Percentiles rank a stretch among this genome's conserved stretches.
These are phyloP conservation scores for Biscogniauxia sp. DNA, from an alignment of 2,329 filamentous ascomycete genomes.

Conservation along the genomic window DNA sequence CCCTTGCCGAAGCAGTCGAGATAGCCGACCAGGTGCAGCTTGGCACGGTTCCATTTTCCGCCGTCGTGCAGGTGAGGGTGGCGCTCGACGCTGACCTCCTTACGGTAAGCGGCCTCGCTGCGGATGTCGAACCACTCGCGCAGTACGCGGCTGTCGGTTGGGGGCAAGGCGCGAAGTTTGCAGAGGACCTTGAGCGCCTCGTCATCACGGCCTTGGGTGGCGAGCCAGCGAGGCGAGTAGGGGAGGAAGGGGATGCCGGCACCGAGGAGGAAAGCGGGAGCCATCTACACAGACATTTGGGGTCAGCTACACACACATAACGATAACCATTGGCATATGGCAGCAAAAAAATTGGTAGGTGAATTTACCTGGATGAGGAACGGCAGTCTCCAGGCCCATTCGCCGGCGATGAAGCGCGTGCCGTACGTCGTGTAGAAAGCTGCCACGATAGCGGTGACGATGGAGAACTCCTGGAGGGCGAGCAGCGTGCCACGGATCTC, in stretches of 20 bases:
- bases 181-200: slow-evolving; percentile 47
- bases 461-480: slow-evolving; percentile 25
- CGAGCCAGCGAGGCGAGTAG: slow-evolving; percentile 55
- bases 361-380: slow-evolving; percentile 12
- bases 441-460: slow-evolving; percentile 29
- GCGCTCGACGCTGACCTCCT: slow-evolving; percentile 37
- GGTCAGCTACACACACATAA: no score
- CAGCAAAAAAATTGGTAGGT: background rate
- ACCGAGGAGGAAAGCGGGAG: slow-evolving; percentile 28
- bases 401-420: slow-evolving; percentile 36
- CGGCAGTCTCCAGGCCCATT: slow-evolving; percentile 33
- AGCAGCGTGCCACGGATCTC: slow-evolving; percentile 18
- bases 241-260: slow-evolving; percentile 42
- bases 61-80: slow-evolving; percentile 34
- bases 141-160: slow-evolving; percentile 47
- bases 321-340: no score
- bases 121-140: slow-evolving; percentile 50
- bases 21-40: slow-evolving; percentile 48
- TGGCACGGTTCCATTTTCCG: slow-evolving; percentile 33
- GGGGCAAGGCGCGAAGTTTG: slow-evolving; percentile 47
- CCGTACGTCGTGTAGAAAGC: slow-evolving; percentile 28
- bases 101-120: slow-evolving; percentile 52
- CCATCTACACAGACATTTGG: slow-evolving; percentile 19
- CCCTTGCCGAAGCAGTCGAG: slow-evolving; percentile 48
- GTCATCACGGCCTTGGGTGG: slow-evolving; percentile 43